Percentiles rank a stretch among this genome's conserved stretches.
phyloP scores from a whole-genome alignment of 441 rosid species.

The Euphorbia celastroides region DNA sequence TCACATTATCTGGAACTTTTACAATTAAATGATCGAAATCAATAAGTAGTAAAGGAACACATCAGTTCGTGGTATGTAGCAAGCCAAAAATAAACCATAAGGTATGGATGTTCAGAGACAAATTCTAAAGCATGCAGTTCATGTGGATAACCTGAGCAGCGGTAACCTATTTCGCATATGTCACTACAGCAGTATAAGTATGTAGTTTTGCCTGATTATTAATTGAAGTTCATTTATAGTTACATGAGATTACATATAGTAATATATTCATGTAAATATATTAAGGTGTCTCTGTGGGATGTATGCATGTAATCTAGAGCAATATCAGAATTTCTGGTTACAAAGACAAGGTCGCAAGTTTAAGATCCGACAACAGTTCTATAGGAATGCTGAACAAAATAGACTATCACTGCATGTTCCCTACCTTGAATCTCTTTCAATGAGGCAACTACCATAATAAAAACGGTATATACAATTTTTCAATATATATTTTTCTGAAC shows the following conservation, averaged over 20 bases:
- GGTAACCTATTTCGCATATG: no score
- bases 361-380: background rate
- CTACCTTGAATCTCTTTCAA: background rate
- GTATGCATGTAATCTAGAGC: background rate
- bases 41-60: background rate
- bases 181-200: background rate
- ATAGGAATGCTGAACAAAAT: background rate
- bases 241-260: background rate
- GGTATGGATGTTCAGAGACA: background rate
- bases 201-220: background rate
- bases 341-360: background rate
- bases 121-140: background rate
- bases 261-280: background rate
- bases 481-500: no score
- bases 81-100: background rate
- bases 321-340: background rate
- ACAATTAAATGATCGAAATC: background rate
- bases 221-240: background rate
- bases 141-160: background rate
- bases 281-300: background rate
- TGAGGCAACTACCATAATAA: background rate
- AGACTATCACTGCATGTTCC: background rate
- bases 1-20: background rate
- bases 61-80: background rate
- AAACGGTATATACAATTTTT: background rate